Evolutionary conservation across 495 filamentous ascomycete species (phyloP), one percentile per base, ranked within the genome.

Genomic region (Hypoxylon trugodes): DNA sequence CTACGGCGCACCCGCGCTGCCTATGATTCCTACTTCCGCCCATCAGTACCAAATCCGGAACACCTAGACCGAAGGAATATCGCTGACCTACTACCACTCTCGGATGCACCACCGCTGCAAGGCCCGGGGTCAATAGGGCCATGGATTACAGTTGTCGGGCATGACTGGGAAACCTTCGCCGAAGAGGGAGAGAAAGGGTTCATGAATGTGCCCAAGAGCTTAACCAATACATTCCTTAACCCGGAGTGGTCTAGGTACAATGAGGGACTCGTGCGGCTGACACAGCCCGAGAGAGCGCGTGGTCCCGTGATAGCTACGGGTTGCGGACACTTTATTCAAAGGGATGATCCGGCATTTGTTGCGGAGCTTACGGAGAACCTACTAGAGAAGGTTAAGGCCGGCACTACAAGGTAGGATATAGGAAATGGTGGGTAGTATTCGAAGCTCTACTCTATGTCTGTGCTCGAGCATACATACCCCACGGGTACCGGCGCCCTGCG

Each of bases 311-410:
- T 81, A 41, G 86, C 86, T 0, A 73, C 75, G 9, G 74, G 74
- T 0, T 84, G 84, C 36, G 85, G 86, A 0, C 85, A 89, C 67
- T 89, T 89, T 63, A 78, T 89, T 26, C 86, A 88, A 64, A 82
- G 69, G 61, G 86, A 89, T 61, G 79, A 84, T 53, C 86, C 86
- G 15, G 68, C 40, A n/a, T 78, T 87, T 64, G 86, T 89, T 12
- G 79, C 77, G 0, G 66, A 63, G 28, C 78, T 86, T 62, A 66
- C 82, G n/a, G 61, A 66, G 43, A 68, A 63, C 3, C 43, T 87
- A 35, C 46, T 86, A 1, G 28, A 4, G 46, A 33, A 26, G 6
- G 15, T 66, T 2, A 50, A 46, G 38, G 22, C 25, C 5, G 22
- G 7, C 12, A 41, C 6, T 10, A 32, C 16, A 19, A 6, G 15